Conservation (phyloP, 371 early-diverging fungal genomes). For the Mucor piriformis region DNA sequence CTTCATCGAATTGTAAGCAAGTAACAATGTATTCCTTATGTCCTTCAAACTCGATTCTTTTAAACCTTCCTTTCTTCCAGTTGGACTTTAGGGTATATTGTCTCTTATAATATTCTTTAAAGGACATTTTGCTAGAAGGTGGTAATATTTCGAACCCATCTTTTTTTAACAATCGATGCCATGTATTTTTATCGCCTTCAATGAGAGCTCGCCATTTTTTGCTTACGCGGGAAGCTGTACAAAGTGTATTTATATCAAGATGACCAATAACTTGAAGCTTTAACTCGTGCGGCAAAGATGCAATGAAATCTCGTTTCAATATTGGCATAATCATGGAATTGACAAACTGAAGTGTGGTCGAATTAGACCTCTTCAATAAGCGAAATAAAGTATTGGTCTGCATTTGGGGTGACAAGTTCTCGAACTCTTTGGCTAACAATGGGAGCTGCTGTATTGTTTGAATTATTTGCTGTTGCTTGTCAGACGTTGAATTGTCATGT, state of each 20-base stretch:
- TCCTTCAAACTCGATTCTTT: conserved; percentile 77
- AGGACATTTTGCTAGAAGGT: conserved; percentile 25
- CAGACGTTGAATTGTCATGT: not conserved
- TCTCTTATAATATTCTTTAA: conserved; percentile 49
- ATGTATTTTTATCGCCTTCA: conserved; percentile 71
- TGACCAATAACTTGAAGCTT: conserved; percentile 75
- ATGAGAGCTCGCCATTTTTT: conserved; percentile 75
- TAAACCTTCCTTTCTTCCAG: conserved; percentile 78
- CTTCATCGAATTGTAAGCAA: conserved; percentile 91
- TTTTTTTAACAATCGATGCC: conserved; percentile 52
- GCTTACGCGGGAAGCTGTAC: conserved; percentile 77
- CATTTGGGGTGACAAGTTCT: conserved; percentile 23
- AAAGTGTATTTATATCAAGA: conserved; percentile 77
- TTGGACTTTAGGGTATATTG: conserved; percentile 41
- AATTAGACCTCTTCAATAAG: conserved; percentile 42
- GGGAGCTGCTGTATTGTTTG: conserved; percentile 8
- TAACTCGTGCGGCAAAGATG: conserved; percentile 79
- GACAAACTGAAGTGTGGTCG: conserved; percentile 79
- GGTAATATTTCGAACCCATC: conserved; percentile 50
- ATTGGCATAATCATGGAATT: conserved; percentile 75
- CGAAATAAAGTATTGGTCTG: conserved; percentile 38
- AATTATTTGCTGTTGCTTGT: not conserved
- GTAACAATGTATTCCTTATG: conserved; percentile 88
- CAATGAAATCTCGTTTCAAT: conserved; percentile 86
- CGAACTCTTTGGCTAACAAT: conserved; percentile 5